Conservation (phyloP, 2,329 filamentous ascomycete genomes). For the Venturiaceae sp. region DNA sequence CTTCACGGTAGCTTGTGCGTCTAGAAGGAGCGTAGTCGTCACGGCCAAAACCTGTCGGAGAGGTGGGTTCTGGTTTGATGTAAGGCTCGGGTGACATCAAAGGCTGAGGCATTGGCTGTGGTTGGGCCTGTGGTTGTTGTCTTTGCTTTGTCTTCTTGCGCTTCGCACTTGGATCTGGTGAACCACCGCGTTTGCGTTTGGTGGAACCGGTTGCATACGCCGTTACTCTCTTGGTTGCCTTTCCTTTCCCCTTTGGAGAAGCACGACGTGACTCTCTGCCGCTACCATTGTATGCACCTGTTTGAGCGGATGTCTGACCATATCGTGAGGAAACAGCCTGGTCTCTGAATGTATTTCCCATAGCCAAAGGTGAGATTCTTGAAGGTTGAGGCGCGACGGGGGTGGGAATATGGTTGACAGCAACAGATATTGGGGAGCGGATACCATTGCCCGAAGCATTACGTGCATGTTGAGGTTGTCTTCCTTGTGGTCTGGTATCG, state of each 20-base stretch:
- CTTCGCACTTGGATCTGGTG: background rate
- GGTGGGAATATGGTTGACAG: conserved; percentile 64
- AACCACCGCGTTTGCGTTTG: conserved; percentile 5
- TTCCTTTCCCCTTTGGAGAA: conserved; percentile 1
- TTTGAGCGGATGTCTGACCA: background rate
- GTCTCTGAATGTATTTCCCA: background rate
- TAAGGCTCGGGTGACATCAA: conserved; percentile 1
- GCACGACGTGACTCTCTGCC: background rate
- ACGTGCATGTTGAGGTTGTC: conserved; percentile 2
- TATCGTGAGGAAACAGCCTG: background rate
- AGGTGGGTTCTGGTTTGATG: conserved; percentile 8
- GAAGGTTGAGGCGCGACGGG: conserved; percentile 68
- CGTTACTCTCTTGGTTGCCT: background rate
- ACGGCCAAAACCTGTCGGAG: background rate
- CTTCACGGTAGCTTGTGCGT: background rate
- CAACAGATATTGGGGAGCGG: conserved; percentile 44
- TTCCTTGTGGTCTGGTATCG: conserved; percentile 9
- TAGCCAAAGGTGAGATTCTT: conserved; percentile 51
- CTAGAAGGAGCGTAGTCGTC: background rate
- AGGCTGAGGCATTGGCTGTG: background rate
- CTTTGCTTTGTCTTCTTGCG: conserved; percentile 1
- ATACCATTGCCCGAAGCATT: conserved; percentile 8
- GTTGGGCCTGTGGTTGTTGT: background rate
- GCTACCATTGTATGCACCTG: background rate
- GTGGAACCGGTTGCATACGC: background rate